Base-by-base conservation (phyloP, 1,284 basidiomycete genomes). In the Tetrapyrgos nigripes region DNA sequence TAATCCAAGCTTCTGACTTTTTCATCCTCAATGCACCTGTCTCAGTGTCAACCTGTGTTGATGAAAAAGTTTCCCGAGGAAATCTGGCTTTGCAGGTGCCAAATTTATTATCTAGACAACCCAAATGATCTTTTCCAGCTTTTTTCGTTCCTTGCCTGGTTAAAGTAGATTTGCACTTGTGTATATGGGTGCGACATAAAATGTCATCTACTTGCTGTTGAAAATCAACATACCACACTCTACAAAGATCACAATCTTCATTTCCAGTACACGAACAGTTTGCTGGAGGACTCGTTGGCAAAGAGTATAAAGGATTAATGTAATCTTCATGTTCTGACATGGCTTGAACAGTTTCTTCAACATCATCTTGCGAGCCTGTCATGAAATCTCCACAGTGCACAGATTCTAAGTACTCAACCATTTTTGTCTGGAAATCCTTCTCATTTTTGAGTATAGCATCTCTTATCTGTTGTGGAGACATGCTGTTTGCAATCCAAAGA, bases 1-100 rank as follows among this genome's bases (percentile, higher is more conserved):
- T 79, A 4, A 79, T 51, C 66, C 62, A 66, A 5, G 67, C 45
- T 58, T 78, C 76, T 6, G 50, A 48, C 48, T 79, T 73, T 52
- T 71, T 69, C 45, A 78, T 53, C 21, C 63, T 62, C 1, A 78
- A 43, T 53, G 61, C 60, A 37, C 75, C 75, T 24, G 68, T 66
- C 1, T 66, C 49, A 4, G 50, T 40, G 58, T 73, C 68, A n/a
- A 73, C 61, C 11, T 53, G 27, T 14, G 68, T 69, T 3, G 51
- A 4, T 3, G 50, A 1, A 51, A 61, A 61, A 0, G 64, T 24
- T 24, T 55, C 26, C 14, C 69, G 43, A 8, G 73, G 72, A 63
- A 73, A 73, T 0, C 71, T 21, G 1, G 66, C 65, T 43, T 63
- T 67, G 46, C 73, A 74, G 19, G 54, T 55, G 17, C 61, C 61